phyloP scores from a whole-genome alignment of 1,284 basidiomycete species.

The Pseudomicrostroma phylloplanum region DNA sequence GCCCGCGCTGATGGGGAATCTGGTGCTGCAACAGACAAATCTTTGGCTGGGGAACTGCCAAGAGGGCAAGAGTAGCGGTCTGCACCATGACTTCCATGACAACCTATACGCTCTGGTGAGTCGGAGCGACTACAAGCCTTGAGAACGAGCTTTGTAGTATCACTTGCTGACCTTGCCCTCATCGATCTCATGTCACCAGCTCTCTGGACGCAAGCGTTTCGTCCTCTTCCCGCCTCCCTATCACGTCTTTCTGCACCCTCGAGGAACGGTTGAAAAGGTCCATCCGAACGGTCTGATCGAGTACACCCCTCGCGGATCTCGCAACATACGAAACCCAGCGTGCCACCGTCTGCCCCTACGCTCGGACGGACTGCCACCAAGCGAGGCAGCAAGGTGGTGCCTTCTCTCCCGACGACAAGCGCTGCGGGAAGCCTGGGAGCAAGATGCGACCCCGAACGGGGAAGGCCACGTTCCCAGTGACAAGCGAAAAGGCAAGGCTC shows the following conservation, averaged over 20 bases:
- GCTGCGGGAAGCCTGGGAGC: slow-evolving; percentile 31
- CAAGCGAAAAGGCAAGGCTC: slow-evolving; percentile 39
- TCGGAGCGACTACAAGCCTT: slow-evolving; percentile 7
- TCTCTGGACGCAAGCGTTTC: slow-evolving; percentile 47
- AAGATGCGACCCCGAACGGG: slow-evolving; percentile 27
- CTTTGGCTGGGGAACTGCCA: slow-evolving; percentile 44
- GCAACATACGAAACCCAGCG: slow-evolving; percentile 21
- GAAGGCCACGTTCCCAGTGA: slow-evolving; percentile 21
- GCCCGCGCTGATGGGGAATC: slow-evolving; percentile 36
- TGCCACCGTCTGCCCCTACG: slow-evolving; percentile 24
- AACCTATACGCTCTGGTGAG: slow-evolving; percentile 39
- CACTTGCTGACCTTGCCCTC: neutral
- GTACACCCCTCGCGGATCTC: slow-evolving; percentile 27
- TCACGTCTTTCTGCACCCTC: slow-evolving; percentile 32
- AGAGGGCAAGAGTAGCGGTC: slow-evolving; percentile 36
- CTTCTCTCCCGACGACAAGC: slow-evolving; percentile 25
- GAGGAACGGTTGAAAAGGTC: slow-evolving; percentile 30
- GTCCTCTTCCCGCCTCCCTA: slow-evolving; percentile 46
- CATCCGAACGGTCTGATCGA: slow-evolving; percentile 45
- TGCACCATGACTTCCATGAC: slow-evolving; percentile 50
- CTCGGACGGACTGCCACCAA: slow-evolving; percentile 39
- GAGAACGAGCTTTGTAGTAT: neutral
- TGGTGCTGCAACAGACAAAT: slow-evolving; percentile 50
- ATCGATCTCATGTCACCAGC: slow-evolving; percentile 6
- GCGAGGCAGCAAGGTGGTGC: slow-evolving; percentile 43